phyloP scores from a whole-genome alignment of 2,329 filamentous ascomycete genomes.

The Colletotrichum sp. region DNA sequence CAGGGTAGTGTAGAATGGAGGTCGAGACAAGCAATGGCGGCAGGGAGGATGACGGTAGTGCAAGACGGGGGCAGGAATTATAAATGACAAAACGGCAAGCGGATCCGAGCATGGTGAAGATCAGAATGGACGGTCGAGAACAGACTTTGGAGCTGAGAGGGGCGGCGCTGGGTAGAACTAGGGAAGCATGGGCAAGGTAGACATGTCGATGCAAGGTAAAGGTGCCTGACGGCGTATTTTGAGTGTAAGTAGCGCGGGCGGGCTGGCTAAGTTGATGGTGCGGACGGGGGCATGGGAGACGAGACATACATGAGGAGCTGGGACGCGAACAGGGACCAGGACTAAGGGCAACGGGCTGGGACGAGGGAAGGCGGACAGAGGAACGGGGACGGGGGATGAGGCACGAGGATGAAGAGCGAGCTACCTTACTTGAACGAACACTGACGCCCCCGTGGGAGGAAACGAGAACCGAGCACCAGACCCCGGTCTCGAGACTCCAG shows the following conservation, averaged over 20 bases:
- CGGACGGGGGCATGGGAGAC: neutral
- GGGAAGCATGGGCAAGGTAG: neutral
- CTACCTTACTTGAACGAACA: neutral
- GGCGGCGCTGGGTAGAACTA: neutral
- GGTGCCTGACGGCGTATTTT: neutral
- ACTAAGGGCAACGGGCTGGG: neutral
- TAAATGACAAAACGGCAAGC: constrained; percentile 14
- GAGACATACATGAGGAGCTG: neutral
- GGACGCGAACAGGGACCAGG: neutral
- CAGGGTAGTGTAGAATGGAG: neutral
- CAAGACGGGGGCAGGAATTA: neutral
- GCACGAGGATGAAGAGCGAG: neutral
- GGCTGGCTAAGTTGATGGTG: neutral
- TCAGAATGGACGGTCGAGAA: constrained; percentile 7
- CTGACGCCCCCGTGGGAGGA: neutral
- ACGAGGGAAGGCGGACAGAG: neutral
- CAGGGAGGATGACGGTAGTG: neutral
- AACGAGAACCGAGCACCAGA: neutral
- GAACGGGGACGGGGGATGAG: neutral
- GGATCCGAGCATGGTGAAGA: constrained; percentile 9
- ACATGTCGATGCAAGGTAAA: neutral
- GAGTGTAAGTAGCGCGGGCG: neutral
- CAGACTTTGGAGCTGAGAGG: constrained; percentile 12
- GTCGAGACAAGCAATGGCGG: neutral
- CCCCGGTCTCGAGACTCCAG: neutral